These are phyloP conservation scores for Lecanosticta acicola DNA, from an alignment of 2,329 filamentous ascomycete genomes.

Conservation along the genomic window DNA sequence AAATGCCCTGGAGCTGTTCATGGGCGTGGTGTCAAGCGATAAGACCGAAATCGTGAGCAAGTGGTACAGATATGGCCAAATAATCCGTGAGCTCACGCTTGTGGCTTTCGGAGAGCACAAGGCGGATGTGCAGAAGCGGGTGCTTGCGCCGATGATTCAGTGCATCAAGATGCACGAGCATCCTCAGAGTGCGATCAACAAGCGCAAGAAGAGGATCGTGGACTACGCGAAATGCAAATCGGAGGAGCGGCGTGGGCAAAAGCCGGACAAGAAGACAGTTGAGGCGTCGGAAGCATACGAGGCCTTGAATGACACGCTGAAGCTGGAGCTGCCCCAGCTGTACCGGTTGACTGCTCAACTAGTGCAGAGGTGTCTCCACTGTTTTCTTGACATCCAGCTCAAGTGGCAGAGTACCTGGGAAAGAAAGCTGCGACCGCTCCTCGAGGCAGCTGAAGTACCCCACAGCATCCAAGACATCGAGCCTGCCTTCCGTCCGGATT, in stretches of 20 bases:
- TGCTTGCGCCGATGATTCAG: constrained; percentile 76
- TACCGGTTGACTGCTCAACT: constrained; percentile 75
- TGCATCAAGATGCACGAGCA: constrained; percentile 76
- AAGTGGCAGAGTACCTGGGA: constrained; percentile 80
- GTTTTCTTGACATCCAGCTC: constrained; percentile 78
- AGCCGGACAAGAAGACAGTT: constrained; percentile 75
- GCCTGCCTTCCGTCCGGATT: constrained; percentile 72
- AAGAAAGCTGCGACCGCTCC: constrained; percentile 70
- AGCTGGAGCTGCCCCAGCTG: constrained; percentile 82
- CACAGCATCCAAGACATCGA: constrained; percentile 69
- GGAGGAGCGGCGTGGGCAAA: constrained; percentile 74
- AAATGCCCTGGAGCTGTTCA: constrained; percentile 74
- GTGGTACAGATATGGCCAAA: constrained; percentile 85
- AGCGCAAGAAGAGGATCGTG: constrained; percentile 84
- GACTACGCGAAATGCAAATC: constrained; percentile 81
- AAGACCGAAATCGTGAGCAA: constrained; percentile 86
- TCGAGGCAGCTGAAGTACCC: constrained; percentile 60
- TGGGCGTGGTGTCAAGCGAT: constrained; percentile 62
- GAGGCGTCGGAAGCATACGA: constrained; percentile 85
- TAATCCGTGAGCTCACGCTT: constrained; percentile 77
- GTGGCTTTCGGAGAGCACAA: constrained; percentile 77
- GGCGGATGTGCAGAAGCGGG: constrained; percentile 66
- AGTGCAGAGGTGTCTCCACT: constrained; percentile 74
- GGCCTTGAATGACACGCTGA: constrained; percentile 85
- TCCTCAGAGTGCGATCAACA: constrained; percentile 84